A percentile compares a stretch with the other conserved stretches of the same genome.
These are phyloP conservation scores for Boletales sp. DNA, from an alignment of 768 basidiomycete species.

Conservation along the genomic window DNA sequence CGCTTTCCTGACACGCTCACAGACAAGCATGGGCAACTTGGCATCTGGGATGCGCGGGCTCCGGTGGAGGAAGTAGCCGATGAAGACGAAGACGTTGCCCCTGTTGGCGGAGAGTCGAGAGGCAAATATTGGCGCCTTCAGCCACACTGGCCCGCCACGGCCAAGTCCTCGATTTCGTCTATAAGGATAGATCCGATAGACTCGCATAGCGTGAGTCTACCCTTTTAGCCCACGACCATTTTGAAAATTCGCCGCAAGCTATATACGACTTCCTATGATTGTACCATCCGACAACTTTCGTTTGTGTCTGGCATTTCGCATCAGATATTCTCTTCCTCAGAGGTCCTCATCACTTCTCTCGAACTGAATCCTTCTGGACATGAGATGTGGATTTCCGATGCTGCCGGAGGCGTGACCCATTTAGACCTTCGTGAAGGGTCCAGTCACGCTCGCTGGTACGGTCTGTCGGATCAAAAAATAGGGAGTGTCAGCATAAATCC, in stretches of 20 bases:
- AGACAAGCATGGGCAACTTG: conserved; percentile 84
- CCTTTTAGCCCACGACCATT: background rate
- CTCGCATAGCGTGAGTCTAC: conserved; percentile 57
- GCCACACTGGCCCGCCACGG: conserved; percentile 77
- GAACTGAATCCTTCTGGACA: conserved; percentile 65
- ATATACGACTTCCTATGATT: conserved; percentile 81
- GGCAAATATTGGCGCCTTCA: conserved; percentile 82
- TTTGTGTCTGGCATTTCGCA: conserved; percentile 69
- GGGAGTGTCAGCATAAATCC: conserved; percentile 82
- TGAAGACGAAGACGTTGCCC: conserved; percentile 52
- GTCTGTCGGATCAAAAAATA: conserved; percentile 68
- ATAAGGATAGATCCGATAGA: conserved; percentile 76
- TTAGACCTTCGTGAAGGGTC: conserved; percentile 66
- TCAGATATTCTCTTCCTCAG: conserved; percentile 59
- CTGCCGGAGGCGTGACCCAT: conserved; percentile 66
- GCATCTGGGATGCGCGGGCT: conserved; percentile 84
- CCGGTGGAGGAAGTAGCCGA: conserved; percentile 60
- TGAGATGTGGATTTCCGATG: conserved; percentile 86
- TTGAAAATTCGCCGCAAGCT: conserved; percentile 42
- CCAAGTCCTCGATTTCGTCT: conserved; percentile 75
- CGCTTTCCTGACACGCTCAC: conserved; percentile 1
- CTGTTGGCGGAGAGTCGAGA: conserved; percentile 45
- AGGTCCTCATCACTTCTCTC: conserved; percentile 64
- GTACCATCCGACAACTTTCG: conserved; percentile 68
- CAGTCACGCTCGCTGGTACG: conserved; percentile 56